Percentiles rank a stretch among this genome's conserved stretches.
These are phyloP conservation scores for Phytophthora rubi DNA, from an alignment of 352 stramenopile species.

Conservation along the genomic window DNA sequence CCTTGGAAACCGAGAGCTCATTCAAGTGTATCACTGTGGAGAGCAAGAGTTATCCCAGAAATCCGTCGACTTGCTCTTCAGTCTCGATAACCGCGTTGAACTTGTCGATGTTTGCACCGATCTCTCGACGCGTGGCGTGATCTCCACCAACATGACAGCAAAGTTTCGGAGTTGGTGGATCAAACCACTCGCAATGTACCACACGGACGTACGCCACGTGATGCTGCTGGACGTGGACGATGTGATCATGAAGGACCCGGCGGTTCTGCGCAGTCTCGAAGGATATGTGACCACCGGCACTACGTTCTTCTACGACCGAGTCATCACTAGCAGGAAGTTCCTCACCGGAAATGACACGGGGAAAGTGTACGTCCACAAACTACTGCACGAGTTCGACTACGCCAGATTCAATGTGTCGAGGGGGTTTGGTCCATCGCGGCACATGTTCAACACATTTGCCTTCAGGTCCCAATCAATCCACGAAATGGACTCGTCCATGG, in stretches of 20 bases:
- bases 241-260: slow-evolving; percentile 53
- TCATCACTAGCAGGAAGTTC: slow-evolving; percentile 46
- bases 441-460: slow-evolving; percentile 51
- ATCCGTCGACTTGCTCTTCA: slow-evolving; percentile 32
- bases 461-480: slow-evolving; percentile 54
- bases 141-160: slow-evolving; percentile 15
- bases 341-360: slow-evolving; percentile 43
- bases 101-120: slow-evolving; percentile 51
- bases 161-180: slow-evolving; percentile 53
- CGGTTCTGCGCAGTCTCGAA: slow-evolving; percentile 37
- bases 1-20: slow-evolving; percentile 30
- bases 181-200: slow-evolving; percentile 50
- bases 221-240: slow-evolving; percentile 62
- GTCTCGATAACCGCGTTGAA: slow-evolving; percentile 35
- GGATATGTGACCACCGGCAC: slow-evolving; percentile 56
- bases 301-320: slow-evolving; percentile 72
- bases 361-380: slow-evolving; percentile 44
- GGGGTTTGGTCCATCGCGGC: slow-evolving; percentile 33
- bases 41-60: slow-evolving; percentile 47
- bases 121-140: slow-evolving; percentile 21
- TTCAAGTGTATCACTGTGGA: slow-evolving; percentile 40
- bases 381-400: slow-evolving; percentile 58
- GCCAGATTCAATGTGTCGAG: slow-evolving; percentile 38
- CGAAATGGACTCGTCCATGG: slow-evolving; percentile 72
- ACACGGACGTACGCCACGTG: slow-evolving; percentile 44